A percentile compares a stretch with the other conserved stretches of the same genome.
Evolutionary conservation across 78 protist species (phyloP).

Genomic region (Cavenderia fasciculata): DNA sequence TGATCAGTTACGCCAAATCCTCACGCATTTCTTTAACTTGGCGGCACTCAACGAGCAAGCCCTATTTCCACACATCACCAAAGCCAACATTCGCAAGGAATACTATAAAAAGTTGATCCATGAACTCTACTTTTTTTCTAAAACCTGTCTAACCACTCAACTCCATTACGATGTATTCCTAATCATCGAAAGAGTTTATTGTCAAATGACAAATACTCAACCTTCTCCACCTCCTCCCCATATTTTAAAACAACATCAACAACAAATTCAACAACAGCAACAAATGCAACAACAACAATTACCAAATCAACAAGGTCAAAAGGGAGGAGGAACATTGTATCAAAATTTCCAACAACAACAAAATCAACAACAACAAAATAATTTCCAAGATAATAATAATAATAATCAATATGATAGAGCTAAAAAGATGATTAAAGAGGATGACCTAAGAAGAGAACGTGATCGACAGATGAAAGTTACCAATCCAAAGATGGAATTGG

Average conservation of each 20-base stretch:
- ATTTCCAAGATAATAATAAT: neutral
- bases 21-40: neutral
- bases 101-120: slow-evolving; percentile 10
- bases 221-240: neutral
- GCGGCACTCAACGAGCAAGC: slow-evolving; percentile 9
- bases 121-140: slow-evolving; percentile 41
- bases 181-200: slow-evolving; percentile 23
- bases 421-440: slow-evolving; percentile 33
- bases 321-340: slow-evolving; percentile 13
- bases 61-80: slow-evolving; percentile 32
- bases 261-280: neutral
- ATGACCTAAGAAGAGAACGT: slow-evolving; percentile 29
- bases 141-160: slow-evolving; percentile 15
- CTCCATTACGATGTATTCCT: slow-evolving; percentile 16
- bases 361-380: slow-evolving; percentile 8
- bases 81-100: slow-evolving; percentile 17
- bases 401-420: slow-evolving; percentile 11
- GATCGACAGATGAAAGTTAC: slow-evolving; percentile 39
- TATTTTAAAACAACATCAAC: neutral
- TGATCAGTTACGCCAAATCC: slow-evolving; percentile 13
- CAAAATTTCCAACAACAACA: slow-evolving; percentile 25
- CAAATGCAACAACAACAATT: neutral
- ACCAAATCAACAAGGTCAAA: neutral
- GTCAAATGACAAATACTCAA: slow-evolving; percentile 20
- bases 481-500: slow-evolving; percentile 5